Evolutionary conservation across 768 basidiomycete species (phyloP), one percentile per base, ranked within the genome.

Genomic region (Suillus cothurnatus): DNA sequence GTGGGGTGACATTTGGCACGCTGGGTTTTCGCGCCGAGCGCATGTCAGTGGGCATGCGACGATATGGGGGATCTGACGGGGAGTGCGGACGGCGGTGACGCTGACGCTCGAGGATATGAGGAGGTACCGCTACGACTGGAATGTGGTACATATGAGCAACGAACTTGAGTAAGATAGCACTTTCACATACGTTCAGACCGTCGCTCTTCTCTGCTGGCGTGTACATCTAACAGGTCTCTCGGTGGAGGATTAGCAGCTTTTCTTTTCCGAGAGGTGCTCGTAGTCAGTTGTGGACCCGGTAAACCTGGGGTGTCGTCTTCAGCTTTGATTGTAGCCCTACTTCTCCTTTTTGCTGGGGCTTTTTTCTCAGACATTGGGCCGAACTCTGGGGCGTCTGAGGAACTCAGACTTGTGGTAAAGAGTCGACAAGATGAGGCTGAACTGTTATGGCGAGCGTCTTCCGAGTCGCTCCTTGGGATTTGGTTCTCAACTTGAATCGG

Each of bases 321-420:
- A 6, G 58, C 58, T 17, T 59, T 61, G 61, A 63, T 34, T 66
- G 49, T 66, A 32, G 9, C 45, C 21, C 61, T 64, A 62, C 56
- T 52, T 66, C 56, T 62, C 69, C 63, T 61, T 69, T 77, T 72
- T 71, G 66, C 62, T 61, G 47, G 58, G 36, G 68, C 67, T 63
- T 26, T 66, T 65, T 75, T 77, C 23, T 75, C 69, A 63, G 69
- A 73, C 74, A 77, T 76, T n/a, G n/a, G 69, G 52, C 26, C 34
- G 62, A 53, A 65, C 49, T 67, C 59, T 62, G 64, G 61, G 61
- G 31, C 28, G 53, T 32, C 58, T 28, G 58, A 50, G 57, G 43
- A 60, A 52, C 52, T 61, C 59, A 53, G 38, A 26, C 61, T 71
- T 64, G 68, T 45, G 59, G 61, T 41, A 60, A 55, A 60, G 64